Evolutionary conservation across 306 rosid species (phyloP).

Genomic region (Corylus americana): DNA sequence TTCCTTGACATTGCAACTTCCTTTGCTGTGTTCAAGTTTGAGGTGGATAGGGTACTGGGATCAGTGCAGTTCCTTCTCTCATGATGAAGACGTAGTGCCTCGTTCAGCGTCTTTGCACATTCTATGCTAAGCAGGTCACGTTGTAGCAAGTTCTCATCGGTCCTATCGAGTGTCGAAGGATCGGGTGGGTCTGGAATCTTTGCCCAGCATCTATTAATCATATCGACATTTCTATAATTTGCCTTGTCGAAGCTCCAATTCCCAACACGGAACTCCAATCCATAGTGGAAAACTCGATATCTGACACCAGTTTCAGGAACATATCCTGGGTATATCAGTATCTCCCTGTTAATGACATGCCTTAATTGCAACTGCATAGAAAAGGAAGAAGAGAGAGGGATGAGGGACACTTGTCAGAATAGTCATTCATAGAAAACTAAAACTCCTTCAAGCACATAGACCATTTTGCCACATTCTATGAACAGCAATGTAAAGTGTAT

Average conservation of each 20-base stretch:
- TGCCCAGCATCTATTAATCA: conserved; percentile 84
- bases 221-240: conserved; percentile 66
- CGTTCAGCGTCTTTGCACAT: conserved; percentile 70
- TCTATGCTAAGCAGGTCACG: conserved; percentile 87
- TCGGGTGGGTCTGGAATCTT: conserved; percentile 84
- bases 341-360: conserved; percentile 60
- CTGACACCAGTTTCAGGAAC: conserved; percentile 66
- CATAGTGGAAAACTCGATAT: conserved; percentile 93
- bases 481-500: conserved; percentile 9
- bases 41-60: conserved; percentile 43
- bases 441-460: neutral
- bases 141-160: conserved; percentile 36
- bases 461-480: neutral
- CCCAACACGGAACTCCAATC: conserved; percentile 78
- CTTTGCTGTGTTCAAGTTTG: conserved; percentile 29
- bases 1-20: conserved; percentile 49
- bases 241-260: conserved; percentile 99
- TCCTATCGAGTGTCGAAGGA: conserved; percentile 47
- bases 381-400: conserved; percentile 3
- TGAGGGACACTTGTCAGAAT: conserved; percentile 5
- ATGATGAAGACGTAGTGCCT: conserved; percentile 77
- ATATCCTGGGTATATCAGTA: conserved; percentile 89
- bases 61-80: conserved; percentile 54
- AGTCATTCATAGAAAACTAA: conserved; percentile 5
- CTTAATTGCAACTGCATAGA: conserved; percentile 71